These are phyloP conservation scores for Verbascum thapsus DNA, from an alignment of 257 asterid genomes.

Conservation along the genomic window DNA sequence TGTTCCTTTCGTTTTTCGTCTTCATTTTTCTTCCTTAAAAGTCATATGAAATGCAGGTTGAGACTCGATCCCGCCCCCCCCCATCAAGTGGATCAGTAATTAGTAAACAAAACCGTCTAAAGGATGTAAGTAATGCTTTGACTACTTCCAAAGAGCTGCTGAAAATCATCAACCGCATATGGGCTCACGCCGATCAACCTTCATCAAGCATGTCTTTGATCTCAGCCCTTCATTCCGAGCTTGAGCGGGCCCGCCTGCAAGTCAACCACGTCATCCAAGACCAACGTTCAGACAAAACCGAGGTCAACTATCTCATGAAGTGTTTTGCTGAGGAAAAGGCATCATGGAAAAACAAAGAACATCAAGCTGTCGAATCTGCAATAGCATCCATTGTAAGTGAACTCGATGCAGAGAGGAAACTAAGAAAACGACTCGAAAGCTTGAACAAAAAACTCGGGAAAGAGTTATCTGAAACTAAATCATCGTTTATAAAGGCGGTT, in stretches of 20 bases:
- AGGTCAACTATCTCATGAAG: conserved; percentile 66
- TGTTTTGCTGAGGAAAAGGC: conserved; percentile 85
- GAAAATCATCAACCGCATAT: conserved; percentile 77
- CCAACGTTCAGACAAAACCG: conserved; percentile 57
- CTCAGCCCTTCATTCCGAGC: conserved; percentile 94
- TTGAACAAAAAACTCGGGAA: conserved; percentile 80
- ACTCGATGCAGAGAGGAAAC: conserved; percentile 74
- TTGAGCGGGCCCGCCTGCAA: conserved; percentile 88
- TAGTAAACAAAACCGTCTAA: conserved; percentile 56
- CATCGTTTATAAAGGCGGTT: conserved; percentile 55
- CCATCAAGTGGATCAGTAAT: conserved; percentile 53
- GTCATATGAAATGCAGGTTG: conserved; percentile 51
- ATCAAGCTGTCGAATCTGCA: conserved; percentile 64
- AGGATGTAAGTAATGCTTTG: conserved; percentile 82
- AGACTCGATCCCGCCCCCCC: conserved; percentile 73
- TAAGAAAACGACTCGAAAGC: conserved; percentile 71
- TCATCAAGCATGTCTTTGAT: conserved; percentile 81
- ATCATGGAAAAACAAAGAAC: conserved; percentile 69
- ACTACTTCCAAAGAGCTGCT: conserved; percentile 93
- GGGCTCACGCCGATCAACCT: conserved; percentile 81
- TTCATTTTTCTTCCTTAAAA: neutral
- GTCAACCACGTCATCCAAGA: conserved; percentile 85
- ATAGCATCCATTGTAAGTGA: conserved; percentile 57
- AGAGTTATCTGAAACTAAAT: conserved; percentile 65
- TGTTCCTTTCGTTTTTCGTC: neutral